Evolutionary conservation across 2,329 filamentous ascomycete genomes (phyloP).

Genomic region (Neoarthrinium moseri): DNA sequence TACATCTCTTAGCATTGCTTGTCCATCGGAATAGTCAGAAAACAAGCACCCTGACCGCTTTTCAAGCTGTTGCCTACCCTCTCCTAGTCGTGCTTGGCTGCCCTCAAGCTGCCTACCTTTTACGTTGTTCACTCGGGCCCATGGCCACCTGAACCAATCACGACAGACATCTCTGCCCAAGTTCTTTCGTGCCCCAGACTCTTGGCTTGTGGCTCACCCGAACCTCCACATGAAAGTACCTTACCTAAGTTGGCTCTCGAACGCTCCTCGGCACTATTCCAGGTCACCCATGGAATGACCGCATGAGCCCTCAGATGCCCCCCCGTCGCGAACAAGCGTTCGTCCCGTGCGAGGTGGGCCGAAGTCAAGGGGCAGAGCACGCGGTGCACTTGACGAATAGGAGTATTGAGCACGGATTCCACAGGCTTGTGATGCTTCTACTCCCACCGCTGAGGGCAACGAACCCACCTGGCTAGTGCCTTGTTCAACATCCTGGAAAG

Average conservation of each 20-base stretch:
- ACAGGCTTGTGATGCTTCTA: slow-evolving; percentile 4
- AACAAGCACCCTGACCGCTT: not conserved
- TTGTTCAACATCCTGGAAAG: too few relatives aligned
- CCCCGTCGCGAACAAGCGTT: slow-evolving; percentile 4
- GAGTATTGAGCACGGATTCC: not conserved
- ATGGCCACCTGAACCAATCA: too few relatives aligned
- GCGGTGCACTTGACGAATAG: slow-evolving; percentile 4
- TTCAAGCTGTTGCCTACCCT: not conserved
- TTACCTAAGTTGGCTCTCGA: not conserved
- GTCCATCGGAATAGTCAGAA: not conserved
- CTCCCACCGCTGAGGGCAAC: not conserved
- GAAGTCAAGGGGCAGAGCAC: not conserved
- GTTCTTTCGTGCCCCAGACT: not conserved
- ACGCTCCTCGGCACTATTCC: slow-evolving; percentile 1
- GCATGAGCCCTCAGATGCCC: slow-evolving; percentile 1
- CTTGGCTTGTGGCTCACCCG: slow-evolving; percentile 5
- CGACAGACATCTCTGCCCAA: too few relatives aligned
- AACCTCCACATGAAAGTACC: not conserved
- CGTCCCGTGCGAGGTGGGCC: slow-evolving; percentile 4
- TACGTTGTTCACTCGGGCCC: not conserved
- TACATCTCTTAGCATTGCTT: not conserved
- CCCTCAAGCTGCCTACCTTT: not conserved
- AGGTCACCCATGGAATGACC: not conserved
- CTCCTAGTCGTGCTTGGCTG: not conserved
- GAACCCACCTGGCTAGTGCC: not conserved